These are phyloP conservation scores for Xanthoceras sorbifolium DNA, from an alignment of 345 rosid genomes.

Conservation along the genomic window DNA sequence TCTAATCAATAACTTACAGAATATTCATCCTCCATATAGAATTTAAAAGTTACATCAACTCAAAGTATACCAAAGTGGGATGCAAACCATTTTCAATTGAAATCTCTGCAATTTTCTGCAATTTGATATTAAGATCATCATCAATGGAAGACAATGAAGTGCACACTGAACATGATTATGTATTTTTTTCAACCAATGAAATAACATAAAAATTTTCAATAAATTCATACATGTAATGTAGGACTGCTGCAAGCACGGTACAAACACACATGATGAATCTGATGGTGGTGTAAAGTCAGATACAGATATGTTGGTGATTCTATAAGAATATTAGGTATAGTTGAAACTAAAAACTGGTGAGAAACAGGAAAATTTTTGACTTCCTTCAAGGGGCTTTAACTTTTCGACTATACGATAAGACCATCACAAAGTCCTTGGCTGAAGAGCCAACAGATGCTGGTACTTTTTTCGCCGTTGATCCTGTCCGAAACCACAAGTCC, in stretches of 20 bases:
- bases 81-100: not conserved
- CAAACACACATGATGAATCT: not conserved
- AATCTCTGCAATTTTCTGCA: not conserved
- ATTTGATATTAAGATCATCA: not conserved
- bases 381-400: conserved; percentile 29
- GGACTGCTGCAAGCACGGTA: not conserved
- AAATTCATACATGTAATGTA: not conserved
- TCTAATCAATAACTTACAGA: too few species aligned
- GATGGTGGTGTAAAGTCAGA: not conserved
- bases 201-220: not conserved
- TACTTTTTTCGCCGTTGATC: conserved; percentile 49
- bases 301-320: not conserved
- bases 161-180: not conserved
- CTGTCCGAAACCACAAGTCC: conserved; percentile 66
- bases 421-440: conserved; percentile 77
- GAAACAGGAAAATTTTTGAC: not conserved
- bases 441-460: conserved; percentile 60
- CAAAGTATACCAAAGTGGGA: too few species aligned
- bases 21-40: too few species aligned
- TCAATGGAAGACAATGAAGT: not conserved
- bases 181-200: not conserved
- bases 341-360: not conserved
- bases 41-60: too few species aligned
- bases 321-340: not conserved
- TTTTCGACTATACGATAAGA: conserved; percentile 61